Evolutionary conservation across 352 stramenopile genomes (phyloP).

Genomic region (Phytophthora foliorum): DNA sequence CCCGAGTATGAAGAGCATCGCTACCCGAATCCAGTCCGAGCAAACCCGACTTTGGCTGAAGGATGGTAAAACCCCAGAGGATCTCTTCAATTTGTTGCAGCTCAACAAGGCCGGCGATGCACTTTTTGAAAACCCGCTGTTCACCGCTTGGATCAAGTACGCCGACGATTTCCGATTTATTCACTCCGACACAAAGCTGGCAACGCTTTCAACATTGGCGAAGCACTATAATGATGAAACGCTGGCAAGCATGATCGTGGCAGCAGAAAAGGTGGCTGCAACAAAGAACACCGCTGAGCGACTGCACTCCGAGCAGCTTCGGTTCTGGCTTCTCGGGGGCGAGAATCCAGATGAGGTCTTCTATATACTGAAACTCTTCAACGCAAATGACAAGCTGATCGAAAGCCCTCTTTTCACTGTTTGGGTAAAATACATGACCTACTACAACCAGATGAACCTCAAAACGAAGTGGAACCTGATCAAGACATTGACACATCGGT

Average conservation of each 20-base stretch:
- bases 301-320: not conserved
- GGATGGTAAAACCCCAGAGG: not conserved
- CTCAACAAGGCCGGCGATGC: slow-evolving; percentile 2
- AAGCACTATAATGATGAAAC: not conserved
- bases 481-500: not conserved
- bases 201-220: slow-evolving; percentile 1
- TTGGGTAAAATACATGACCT: not conserved
- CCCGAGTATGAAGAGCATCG: slow-evolving; percentile 12
- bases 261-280: not conserved
- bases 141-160: slow-evolving; percentile 9
- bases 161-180: not conserved
- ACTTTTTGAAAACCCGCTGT: slow-evolving; percentile 12
- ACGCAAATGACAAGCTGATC: not conserved
- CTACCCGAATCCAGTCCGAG: slow-evolving; percentile 11
- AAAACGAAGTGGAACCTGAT: not conserved
- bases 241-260: not conserved
- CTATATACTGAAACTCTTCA: not conserved
- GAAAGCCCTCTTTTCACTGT: not conserved
- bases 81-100: slow-evolving; percentile 11
- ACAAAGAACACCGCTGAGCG: not conserved
- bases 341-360: not conserved
- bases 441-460: not conserved
- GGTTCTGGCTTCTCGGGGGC: not conserved
- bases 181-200: not conserved
- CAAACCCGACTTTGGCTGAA: slow-evolving; percentile 13